These are phyloP conservation scores for Tagetes erecta DNA, from an alignment of 129 eudicot species.

Conservation along the genomic window DNA sequence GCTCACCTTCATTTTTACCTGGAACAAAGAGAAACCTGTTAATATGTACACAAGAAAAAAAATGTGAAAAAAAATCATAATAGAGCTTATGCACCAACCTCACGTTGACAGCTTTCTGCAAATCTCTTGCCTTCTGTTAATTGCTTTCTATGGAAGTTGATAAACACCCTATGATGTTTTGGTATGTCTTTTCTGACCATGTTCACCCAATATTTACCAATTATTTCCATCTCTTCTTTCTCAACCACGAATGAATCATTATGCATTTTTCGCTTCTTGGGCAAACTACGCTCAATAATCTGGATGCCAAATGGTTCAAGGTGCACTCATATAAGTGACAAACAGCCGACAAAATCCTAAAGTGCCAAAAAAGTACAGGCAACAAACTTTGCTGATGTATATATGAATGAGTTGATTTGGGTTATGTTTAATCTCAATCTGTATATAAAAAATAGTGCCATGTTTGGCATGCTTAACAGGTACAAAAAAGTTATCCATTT, in stretches of 20 bases:
- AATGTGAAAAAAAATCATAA: background rate
- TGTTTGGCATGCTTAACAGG: background rate
- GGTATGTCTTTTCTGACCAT: slow-evolving; percentile 89
- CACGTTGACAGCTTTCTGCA: slow-evolving; percentile 93
- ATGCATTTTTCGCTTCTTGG: slow-evolving; percentile 59
- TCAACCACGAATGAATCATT: slow-evolving; percentile 79
- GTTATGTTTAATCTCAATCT: background rate
- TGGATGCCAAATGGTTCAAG: slow-evolving; percentile 41
- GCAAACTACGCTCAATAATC: slow-evolving; percentile 93
- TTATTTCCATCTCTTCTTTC: slow-evolving; percentile 83
- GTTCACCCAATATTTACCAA: slow-evolving; percentile 78
- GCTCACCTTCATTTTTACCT: slow-evolving; percentile 96
- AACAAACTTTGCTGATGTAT: background rate
- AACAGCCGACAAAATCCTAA: slow-evolving; percentile 18
- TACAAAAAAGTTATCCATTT: background rate
- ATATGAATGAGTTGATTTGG: background rate
- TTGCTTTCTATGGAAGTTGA: slow-evolving; percentile 74
- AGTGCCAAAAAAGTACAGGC: background rate
- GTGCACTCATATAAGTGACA: slow-evolving; percentile 6
- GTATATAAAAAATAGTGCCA: background rate
- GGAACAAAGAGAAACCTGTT: slow-evolving; percentile 24
- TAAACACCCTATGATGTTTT: slow-evolving; percentile 73
- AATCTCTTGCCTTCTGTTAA: slow-evolving; percentile 83
- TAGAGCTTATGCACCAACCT: slow-evolving; percentile 42
- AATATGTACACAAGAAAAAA: slow-evolving; percentile 22